phyloP scores from a whole-genome alignment of 768 basidiomycete species.

The Tylopilus intermedius region DNA sequence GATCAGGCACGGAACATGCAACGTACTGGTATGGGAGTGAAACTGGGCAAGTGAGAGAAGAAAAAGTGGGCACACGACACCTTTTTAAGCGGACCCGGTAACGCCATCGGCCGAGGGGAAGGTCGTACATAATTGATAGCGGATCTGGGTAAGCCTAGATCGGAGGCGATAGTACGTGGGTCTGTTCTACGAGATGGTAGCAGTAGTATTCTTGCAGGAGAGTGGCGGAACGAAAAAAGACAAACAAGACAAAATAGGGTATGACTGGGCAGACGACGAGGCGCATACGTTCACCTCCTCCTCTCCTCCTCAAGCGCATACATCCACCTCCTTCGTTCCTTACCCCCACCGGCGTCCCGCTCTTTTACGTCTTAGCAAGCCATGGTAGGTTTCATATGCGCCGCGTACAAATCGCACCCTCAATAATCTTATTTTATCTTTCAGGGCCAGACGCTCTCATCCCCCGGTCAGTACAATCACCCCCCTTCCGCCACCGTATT shows the following conservation, averaged over 20 bases:
- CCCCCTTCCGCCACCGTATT: neutral
- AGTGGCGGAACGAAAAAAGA: conserved; percentile 15
- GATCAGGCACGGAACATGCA: neutral
- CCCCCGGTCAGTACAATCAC: conserved; percentile 52
- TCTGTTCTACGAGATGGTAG: too few relatives aligned
- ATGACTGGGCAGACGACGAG: conserved; percentile 6
- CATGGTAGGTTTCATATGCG: conserved; percentile 24
- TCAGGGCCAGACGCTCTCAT: conserved; percentile 84
- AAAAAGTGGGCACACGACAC: conserved; percentile 23
- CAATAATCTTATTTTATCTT: conserved; percentile 5
- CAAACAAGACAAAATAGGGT: conserved; percentile 33
- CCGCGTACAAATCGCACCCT: neutral
- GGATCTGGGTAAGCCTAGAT: conserved; percentile 2
- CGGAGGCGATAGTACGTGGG: conserved; percentile 14
- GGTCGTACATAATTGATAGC: conserved; percentile 13
- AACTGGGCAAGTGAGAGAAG: neutral
- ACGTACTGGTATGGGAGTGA: too few relatives aligned
- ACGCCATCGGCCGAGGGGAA: conserved; percentile 2
- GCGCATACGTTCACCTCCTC: conserved; percentile 9
- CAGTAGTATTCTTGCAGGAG: too few relatives aligned
- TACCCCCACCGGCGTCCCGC: conserved; percentile 5
- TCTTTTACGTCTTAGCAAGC: conserved; percentile 27
- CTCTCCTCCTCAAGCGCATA: conserved; percentile 5
- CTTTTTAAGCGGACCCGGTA: conserved; percentile 17
- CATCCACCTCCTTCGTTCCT: conserved; percentile 9